phyloP scores from a whole-genome alignment of 345 rosid species.

The Eucalyptus erythrocorys region DNA sequence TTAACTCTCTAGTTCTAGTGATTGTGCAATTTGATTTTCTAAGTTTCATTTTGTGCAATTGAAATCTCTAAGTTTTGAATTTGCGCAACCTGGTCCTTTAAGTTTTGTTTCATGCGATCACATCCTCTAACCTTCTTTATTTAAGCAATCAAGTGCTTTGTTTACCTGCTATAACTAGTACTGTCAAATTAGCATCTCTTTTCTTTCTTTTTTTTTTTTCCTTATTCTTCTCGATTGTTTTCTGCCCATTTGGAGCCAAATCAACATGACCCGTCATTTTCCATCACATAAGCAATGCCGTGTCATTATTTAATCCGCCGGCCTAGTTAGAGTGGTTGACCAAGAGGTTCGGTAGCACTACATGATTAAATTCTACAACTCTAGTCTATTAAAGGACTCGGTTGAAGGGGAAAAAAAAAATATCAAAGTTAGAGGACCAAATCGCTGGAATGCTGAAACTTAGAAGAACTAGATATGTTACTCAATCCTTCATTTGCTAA shows the following conservation, averaged over 20 bases:
- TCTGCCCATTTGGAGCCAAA: not conserved
- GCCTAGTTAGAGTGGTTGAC: not conserved
- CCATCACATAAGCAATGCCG: not conserved
- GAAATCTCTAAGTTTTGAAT: not conserved
- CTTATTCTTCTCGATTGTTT: not conserved
- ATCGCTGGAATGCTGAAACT: not conserved
- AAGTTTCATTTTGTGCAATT: not conserved
- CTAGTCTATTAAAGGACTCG: accelerated
- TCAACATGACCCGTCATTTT: not conserved
- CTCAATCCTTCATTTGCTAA: not conserved
- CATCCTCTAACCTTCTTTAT: not conserved
- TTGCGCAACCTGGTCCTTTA: not conserved
- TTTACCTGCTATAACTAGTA: not conserved
- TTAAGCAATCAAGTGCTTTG: not conserved
- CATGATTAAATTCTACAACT: accelerated
- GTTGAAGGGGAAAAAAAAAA: not conserved
- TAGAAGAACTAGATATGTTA: not conserved
- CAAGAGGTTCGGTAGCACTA: not conserved
- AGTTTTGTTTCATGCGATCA: not conserved
- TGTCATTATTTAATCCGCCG: not conserved
- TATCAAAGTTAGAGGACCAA: not conserved
- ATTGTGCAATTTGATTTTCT: not conserved
- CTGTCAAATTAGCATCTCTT: not conserved
- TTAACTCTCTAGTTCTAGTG: not conserved
- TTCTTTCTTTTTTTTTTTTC: accelerated